Base-by-base conservation (phyloP, 345 rosid genomes). In the Camelina hispida region DNA sequence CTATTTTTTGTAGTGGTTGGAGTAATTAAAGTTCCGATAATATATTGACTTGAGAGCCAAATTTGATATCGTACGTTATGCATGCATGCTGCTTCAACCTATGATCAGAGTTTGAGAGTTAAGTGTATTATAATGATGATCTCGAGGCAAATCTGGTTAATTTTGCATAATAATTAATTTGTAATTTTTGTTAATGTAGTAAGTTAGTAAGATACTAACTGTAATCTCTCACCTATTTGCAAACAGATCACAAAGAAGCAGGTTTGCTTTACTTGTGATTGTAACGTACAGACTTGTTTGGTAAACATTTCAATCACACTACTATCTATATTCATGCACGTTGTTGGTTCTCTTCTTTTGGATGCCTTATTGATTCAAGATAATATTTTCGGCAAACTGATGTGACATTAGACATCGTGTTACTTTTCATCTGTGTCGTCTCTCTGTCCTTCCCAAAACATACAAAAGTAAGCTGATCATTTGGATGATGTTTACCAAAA, bases 381-480 rank as follows among this genome's bases (percentile, higher is more conserved):
- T 30, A 38, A 75, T 51, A 68, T 68, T 75, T 60, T 20, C 42
- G 62, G 62, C 18, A 57, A 68, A 75, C n/a, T 51, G 79, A 75
- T 60, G 62, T 60, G 73, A 75, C 79, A 16, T 68, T 40, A 9
- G 44, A 38, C 68, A 67, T 67, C 79, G 35, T 38, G 73, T 59
- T 50, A 73, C 71, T 55, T 57, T 65, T 38, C 34, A 65, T 37
- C 40, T 54, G 38, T 75, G 53, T 47, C 66, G 53, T 47, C 59
- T 74, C 59, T 51, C 34, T 69, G 37, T 30, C 50, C 25, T 76
- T 76, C 68, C 37, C 68, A 34, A 42, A 67, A 60, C 62, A 68
- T 68, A 60, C 63, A 68, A 58, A 73, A 64, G 34, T 44, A 14
- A 54, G 53, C 42, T 44, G 13, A 38, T 38, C 64, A 7, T 35